Conservation (phyloP, 257 asterid genomes). For the Haberlea rhodopensis region DNA sequence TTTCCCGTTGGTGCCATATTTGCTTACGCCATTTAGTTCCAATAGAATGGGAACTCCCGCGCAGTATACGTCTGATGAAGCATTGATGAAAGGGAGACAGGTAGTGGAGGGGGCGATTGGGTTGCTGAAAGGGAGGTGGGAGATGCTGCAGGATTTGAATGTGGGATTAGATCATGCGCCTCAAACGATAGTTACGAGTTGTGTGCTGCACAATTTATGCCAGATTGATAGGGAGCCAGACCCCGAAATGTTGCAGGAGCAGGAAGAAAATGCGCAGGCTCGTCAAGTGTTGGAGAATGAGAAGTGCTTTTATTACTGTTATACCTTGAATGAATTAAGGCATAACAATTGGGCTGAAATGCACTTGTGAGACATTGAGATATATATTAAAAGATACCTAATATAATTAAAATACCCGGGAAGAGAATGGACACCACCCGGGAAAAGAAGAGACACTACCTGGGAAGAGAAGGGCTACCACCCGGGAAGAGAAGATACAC, state of each 20-base stretch:
- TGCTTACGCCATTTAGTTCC: slow-evolving; percentile 74
- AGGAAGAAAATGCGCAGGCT: slow-evolving; percentile 76
- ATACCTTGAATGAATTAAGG: no score
- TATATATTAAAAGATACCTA: no score
- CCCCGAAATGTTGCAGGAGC: slow-evolving; percentile 95
- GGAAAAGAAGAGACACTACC: no score
- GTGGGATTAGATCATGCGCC: slow-evolving; percentile 93
- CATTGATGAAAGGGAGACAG: slow-evolving; percentile 69
- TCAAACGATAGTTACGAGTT: slow-evolving; percentile 90
- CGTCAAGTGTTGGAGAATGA: slow-evolving; percentile 83
- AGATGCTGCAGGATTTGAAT: slow-evolving; percentile 79
- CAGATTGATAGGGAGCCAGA: slow-evolving; percentile 98
- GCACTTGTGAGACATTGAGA: no score
- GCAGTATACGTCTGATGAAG: slow-evolving; percentile 86
- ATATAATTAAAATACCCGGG: no score
- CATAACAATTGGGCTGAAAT: no score
- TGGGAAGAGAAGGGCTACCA: no score
- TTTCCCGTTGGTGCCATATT: slow-evolving; percentile 77
- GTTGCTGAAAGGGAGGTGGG: slow-evolving; percentile 95
- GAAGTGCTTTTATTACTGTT: slow-evolving; percentile 62
- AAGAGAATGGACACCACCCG: no score
- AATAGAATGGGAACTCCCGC: slow-evolving; percentile 69
- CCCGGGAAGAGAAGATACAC: no score
- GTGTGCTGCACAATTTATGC: slow-evolving; percentile 94
- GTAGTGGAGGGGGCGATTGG: slow-evolving; percentile 89